Conservation (phyloP, 768 basidiomycete genomes). For the Mycena venus region DNA sequence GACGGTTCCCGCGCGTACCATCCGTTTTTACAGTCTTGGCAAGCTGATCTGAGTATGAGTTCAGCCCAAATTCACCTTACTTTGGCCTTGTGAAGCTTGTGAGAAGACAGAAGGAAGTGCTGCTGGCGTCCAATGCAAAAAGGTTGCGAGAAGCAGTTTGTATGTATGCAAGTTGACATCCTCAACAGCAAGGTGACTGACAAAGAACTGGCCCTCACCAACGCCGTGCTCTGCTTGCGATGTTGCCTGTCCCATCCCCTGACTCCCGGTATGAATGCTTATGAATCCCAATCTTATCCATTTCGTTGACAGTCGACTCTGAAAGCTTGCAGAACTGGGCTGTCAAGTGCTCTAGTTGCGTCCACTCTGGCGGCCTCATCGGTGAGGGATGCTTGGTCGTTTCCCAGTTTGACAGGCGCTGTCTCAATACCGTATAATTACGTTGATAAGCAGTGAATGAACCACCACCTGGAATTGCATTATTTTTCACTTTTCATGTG, state of each 20-base stretch:
- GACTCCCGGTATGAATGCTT: neutral
- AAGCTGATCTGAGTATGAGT: too few relatives aligned
- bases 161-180: slow-evolving; percentile 3
- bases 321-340: slow-evolving; percentile 10
- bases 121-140: too few relatives aligned
- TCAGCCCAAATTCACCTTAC: too few relatives aligned
- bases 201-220: slow-evolving; percentile 5
- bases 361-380: neutral
- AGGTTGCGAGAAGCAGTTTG: too few relatives aligned
- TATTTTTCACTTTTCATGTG: too few relatives aligned
- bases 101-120: too few relatives aligned
- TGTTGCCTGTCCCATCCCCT: neutral
- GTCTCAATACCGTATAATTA: slow-evolving; percentile 10
- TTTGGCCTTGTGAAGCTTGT: too few relatives aligned
- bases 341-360: slow-evolving; percentile 6
- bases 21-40: too few relatives aligned
- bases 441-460: too few relatives aligned
- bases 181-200: slow-evolving; percentile 5
- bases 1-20: too few relatives aligned
- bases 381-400: slow-evolving; percentile 2
- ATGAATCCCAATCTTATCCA: slow-evolving; percentile 1
- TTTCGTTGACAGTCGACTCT: slow-evolving; percentile 5
- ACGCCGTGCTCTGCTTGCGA: neutral
- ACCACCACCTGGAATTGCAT: too few relatives aligned
- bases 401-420: slow-evolving; percentile 3